phyloP scores from a whole-genome alignment of 2,329 filamentous ascomycete genomes.

The Colletotrichum truncatum region DNA sequence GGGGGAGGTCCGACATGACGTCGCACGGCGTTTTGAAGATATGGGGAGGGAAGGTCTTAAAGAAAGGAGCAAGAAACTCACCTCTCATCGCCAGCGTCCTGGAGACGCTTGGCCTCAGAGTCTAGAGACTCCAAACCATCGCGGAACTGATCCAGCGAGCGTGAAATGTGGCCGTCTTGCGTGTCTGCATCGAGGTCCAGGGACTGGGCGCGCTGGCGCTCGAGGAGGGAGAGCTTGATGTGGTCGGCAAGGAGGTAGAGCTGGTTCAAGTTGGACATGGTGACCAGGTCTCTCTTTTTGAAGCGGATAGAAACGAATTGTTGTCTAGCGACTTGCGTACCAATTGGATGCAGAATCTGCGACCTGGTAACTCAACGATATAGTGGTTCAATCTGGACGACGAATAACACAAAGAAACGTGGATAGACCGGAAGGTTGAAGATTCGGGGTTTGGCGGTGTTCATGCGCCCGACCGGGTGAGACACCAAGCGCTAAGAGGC shows the following conservation, averaged over 20 bases:
- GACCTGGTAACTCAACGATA: background rate
- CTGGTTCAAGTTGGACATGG: slow-evolving; percentile 73
- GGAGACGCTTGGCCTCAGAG: slow-evolving; percentile 69
- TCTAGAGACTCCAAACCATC: slow-evolving; percentile 80
- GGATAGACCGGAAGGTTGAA: slow-evolving; percentile 11
- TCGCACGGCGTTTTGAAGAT: background rate
- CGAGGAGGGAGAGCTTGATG: slow-evolving; percentile 93
- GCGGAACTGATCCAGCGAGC: slow-evolving; percentile 86
- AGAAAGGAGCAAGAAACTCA: slow-evolving; percentile 46
- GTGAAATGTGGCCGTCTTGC: slow-evolving; percentile 88
- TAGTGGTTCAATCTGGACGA: background rate
- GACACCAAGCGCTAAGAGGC: slow-evolving; percentile 20
- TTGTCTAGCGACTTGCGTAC: background rate
- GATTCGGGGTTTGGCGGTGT: slow-evolving; percentile 19
- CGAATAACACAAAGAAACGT: background rate
- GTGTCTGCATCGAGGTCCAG: slow-evolving; percentile 81
- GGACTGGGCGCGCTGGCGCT: slow-evolving; percentile 86
- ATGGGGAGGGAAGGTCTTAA: background rate
- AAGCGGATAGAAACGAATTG: background rate
- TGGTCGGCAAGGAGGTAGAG: slow-evolving; percentile 95
- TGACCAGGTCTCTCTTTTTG: slow-evolving; percentile 18
- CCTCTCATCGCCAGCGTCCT: slow-evolving; percentile 71
- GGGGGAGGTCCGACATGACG: background rate
- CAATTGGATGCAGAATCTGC: background rate
- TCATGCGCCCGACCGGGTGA: slow-evolving; percentile 22